These are phyloP conservation scores for Dictyostelium capitatum DNA, from an alignment of 78 protist species.

Conservation along the genomic window DNA sequence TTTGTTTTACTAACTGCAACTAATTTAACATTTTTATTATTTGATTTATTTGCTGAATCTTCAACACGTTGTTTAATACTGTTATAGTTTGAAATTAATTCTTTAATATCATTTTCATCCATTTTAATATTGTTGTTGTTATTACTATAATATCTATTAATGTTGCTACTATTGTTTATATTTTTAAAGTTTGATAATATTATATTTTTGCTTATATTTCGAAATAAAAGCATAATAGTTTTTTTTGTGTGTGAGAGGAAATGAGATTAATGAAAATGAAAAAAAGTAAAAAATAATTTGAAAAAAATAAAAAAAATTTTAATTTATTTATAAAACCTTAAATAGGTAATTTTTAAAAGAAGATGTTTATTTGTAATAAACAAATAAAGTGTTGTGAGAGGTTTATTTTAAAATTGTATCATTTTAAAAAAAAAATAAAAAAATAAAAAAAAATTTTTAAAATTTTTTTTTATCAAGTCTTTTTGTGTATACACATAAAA, in stretches of 20 bases:
- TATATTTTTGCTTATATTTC: not conserved
- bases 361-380: no score
- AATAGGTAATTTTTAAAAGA: no score
- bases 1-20: conserved; percentile 84
- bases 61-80: conserved; percentile 11
- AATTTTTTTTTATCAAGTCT: not conserved
- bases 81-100: conserved; percentile 17
- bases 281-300: no score
- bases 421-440: not conserved
- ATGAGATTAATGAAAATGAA: no score
- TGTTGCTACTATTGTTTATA: not conserved
- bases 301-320: not conserved
- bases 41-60: not conserved
- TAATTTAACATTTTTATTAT: conserved; percentile 6
- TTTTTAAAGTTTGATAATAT: not conserved
- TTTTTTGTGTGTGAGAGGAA: not conserved
- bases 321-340: no score
- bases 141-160: not conserved
- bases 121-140: not conserved
- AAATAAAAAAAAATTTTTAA: not conserved
- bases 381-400: no score
- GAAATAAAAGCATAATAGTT: not conserved
- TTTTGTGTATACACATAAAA: not conserved
- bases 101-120: conserved; percentile 25
- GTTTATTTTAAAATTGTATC: no score